These are phyloP conservation scores for Leccinum huronense DNA, from an alignment of 1,284 basidiomycete genomes.

Conservation along the genomic window DNA sequence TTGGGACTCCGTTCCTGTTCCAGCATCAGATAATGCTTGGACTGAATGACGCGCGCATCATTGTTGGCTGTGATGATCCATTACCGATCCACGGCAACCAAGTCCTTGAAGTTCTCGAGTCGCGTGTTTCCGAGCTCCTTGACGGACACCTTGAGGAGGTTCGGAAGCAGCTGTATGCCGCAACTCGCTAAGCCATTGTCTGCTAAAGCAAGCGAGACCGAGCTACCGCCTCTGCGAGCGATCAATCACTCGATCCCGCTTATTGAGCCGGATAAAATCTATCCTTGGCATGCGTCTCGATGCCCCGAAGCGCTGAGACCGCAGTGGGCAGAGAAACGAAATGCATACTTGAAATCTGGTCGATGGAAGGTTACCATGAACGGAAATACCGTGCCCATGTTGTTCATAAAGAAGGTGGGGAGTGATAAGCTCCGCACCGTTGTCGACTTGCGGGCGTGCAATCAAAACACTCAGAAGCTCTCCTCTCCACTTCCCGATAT, in stretches of 20 bases:
- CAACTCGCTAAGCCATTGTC: conserved; percentile 30
- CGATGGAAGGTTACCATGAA: conserved; percentile 32
- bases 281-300: conserved; percentile 29
- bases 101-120: conserved; percentile 23
- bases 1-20: conserved; percentile 35
- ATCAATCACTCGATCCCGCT: conserved; percentile 40
- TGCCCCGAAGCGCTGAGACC: conserved; percentile 34
- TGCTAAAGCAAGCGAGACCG: conserved; percentile 23
- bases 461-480: conserved; percentile 39
- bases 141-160: conserved; percentile 6
- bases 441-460: conserved; percentile 25
- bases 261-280: conserved; percentile 32
- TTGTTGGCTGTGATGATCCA: conserved; percentile 18
- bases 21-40: conserved; percentile 28
- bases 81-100: conserved; percentile 24
- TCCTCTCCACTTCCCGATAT: conserved; percentile 35
- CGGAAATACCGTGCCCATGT: conserved; percentile 37
- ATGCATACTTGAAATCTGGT: conserved; percentile 30
- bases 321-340: conserved; percentile 32
- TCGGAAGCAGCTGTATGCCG: conserved; percentile 16
- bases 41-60: conserved; percentile 18
- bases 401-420: conserved; percentile 33
- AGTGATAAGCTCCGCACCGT: conserved; percentile 21
- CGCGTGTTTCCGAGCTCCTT: conserved; percentile 14
- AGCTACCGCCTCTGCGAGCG: conserved; percentile 31